Base-by-base conservation (phyloP, 306 rosid genomes). In the Sesbania bispinosa region DNA sequence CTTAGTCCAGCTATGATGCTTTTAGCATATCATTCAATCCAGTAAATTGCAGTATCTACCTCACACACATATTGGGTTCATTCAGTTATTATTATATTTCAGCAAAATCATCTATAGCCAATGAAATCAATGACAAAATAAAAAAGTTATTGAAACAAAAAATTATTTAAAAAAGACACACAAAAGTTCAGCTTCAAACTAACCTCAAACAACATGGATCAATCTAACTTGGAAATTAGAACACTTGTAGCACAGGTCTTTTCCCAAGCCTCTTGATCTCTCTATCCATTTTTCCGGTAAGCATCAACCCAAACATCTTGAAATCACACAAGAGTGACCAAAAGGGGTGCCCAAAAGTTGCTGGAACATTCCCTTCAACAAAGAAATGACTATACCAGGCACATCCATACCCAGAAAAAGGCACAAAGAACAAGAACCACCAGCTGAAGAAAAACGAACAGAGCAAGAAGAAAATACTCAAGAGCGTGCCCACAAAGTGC, bases 351-450 rank as follows among this genome's bases (percentile, higher is more conserved):
- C 96, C 97, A 71, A 89, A 94, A 21, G 97, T 78, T 0, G 87
- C 91, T 0, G 99, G 99, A 71, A 88, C 61, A 77, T 94, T 94
- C 74, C 92, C 87, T 75, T 94, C 97, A 4, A 94, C 83, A 43
- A 89, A 94, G 87, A 94, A 91, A 77, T 94, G 97, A 78, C 96
- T 94, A 77, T 91, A 94, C 99, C 99, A 94, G 7, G 97, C 99
- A 52, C 82, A 86, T 30, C 97, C 99, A 84, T 94, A 91, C 14
- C 95, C 96, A 71, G 87, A 80, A 3, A 91, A 55, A 14, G 97
- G 97, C 68, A 83, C 97, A 71, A 85, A 79, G 67, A 89, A 60
- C 81, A 94, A 77, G 62, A 89, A 73, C 96, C 97, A 86, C 99
- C 96, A 91, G 27, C 88, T 91, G 26, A 86, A 82, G 3, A 91